Base-by-base conservation (phyloP, 257 asterid species). In the Solanum clarkiae region DNA sequence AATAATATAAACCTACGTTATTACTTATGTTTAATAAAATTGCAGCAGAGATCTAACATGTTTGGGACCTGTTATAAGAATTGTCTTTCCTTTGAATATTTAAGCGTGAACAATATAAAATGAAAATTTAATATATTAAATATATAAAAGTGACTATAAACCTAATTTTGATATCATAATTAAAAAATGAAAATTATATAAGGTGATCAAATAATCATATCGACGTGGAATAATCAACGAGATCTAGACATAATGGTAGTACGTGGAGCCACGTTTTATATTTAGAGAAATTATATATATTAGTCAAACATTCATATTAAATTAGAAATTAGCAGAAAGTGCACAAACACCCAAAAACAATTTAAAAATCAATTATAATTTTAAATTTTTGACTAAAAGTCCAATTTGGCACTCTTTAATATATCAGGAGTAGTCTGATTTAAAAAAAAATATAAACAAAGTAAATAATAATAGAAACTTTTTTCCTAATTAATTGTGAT, bases 1-100 rank as follows among this genome's bases (percentile, higher is more conserved):
- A 55, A 65, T 16, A 16, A 8, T 45, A 51, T 77, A 51, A 77
- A 18, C 16, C 10, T 26, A 77, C 22, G 36, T 26, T 26, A 77
- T 77, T 77, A 51, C 51, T 77, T 77, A 51, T 77, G 82, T 77
- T 63, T 77, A 51, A 77, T 77, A 51, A 51, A 77, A 49, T 15
- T 77, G 26, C 12, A 77, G 63, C 82, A 51, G 10, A 77, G 63
- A 77, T 77, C 47, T 51, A 51, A 51, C 63, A 51, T 77, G 82
- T 26, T 26, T 77, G 47, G 59, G 26, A 51, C 45, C 47, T 22
- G 60, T 22, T 74, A 68, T 16, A 22, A 2, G 5, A 74, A 22
- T 47, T 36, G 40, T 36, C 40, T 36, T 36, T 36, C 6, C 7
- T 59, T 59, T 59, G 3, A 59, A n/a, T 3, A 59, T 8, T 1